Percentiles rank a stretch among this genome's conserved stretches.
phyloP scores from a whole-genome alignment of 768 basidiomycete species.

The Kwoniella sp. region DNA sequence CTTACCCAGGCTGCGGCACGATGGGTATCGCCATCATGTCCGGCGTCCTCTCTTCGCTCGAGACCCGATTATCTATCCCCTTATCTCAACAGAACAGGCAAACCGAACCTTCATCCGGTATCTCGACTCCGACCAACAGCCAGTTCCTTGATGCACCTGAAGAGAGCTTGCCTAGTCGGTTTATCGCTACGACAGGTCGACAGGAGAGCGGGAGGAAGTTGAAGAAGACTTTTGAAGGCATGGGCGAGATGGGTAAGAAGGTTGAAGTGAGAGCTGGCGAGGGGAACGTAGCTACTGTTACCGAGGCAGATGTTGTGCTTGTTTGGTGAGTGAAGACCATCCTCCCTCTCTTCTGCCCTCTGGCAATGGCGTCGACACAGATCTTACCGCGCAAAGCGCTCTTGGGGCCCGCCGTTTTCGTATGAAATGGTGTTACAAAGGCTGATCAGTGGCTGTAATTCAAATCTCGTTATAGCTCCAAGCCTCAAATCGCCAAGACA shows the following conservation, averaged over 20 bases:
- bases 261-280: conserved; percentile 69
- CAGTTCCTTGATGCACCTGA: conserved; percentile 59
- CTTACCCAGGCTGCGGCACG: conserved; percentile 92
- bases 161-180: conserved; percentile 72
- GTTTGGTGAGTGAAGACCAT: conserved; percentile 67
- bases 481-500: conserved; percentile 78
- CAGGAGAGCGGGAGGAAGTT: conserved; percentile 73
- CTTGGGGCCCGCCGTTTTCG: no score
- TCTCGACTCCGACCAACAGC: conserved; percentile 65
- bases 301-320: conserved; percentile 78
- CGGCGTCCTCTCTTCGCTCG: conserved; percentile 82
- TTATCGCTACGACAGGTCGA: conserved; percentile 84
- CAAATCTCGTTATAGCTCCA: conserved; percentile 73
- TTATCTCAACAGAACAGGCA: conserved; percentile 45
- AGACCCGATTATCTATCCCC: conserved; percentile 61
- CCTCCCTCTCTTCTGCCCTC: not conserved
- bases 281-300: conserved; percentile 70
- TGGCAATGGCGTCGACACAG: no score
- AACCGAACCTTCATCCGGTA: conserved; percentile 60
- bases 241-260: conserved; percentile 65
- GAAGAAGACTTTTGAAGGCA: conserved; percentile 62
- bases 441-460: no score
- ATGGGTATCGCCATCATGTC: conserved; percentile 97
- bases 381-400: no score
- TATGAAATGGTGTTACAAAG: no score